Evolutionary conservation across 768 basidiomycete species (phyloP), one percentile per base, ranked within the genome.

Genomic region (Boletus tylopilopsis): DNA sequence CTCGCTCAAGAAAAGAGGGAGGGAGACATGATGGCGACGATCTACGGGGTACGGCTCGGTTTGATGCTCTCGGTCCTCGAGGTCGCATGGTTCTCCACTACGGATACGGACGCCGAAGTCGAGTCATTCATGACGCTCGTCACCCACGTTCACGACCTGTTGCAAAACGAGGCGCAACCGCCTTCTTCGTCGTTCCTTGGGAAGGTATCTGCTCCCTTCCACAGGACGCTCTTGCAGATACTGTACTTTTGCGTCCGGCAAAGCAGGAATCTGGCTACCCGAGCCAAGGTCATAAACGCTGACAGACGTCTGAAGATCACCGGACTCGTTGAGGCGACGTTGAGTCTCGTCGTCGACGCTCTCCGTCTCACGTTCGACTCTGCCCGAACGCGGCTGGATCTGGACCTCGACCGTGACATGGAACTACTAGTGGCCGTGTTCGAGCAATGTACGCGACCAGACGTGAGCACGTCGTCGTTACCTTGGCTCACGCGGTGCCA

Each of bases 1-100:
- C 78, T 93, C 24, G 79, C 87, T 0, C 64, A 65, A 18, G 94
- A 94, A 68, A 74, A 68, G 33, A 78, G 91, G 29, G 74, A 72
- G 5, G 94, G 94, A 0, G 86, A 92, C 50, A 87, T 94, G 79
- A 88, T 94, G 82, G 76, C 85, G 0, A 78, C 79, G 1, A 82
- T 94, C 15, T 92, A 97, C 55, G 78, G 80, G 2, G 80, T 85
- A 21, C 76, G 91, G 27, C 69, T 97, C 21, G 76, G 80, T 4
- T 73, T 95, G 2, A 73, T 96, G 2, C 74, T 92, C 21, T 78
- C 85, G 0, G 64, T 94, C 42, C 72, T 93, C n/a, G 89, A 96
- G 57, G 76, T 87, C 4, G 81, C 80, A 0, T 88, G 90, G 83
- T 89, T 88, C 62, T 80, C 80, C 2, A 71, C 77, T 0, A 63